Conservation (phyloP, 257 asterid species). For the Fraxinus anomala region DNA sequence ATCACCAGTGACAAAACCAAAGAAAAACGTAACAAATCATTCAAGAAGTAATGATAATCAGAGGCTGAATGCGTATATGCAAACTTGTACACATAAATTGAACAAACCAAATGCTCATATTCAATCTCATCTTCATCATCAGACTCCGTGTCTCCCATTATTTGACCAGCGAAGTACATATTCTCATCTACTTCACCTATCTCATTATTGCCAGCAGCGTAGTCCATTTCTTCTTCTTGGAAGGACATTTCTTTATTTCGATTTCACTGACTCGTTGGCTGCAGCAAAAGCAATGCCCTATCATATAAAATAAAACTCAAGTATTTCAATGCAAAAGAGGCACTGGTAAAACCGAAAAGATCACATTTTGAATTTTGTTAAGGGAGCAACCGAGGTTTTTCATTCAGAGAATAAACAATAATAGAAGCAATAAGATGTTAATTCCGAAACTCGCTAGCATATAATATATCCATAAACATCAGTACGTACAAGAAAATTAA, state of each 20-base stretch:
- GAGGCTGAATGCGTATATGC: neutral
- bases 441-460: neutral
- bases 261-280: neutral
- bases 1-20: neutral
- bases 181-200: slow-evolving; percentile 58
- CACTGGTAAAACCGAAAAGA: neutral
- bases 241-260: slow-evolving; percentile 29
- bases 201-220: slow-evolving; percentile 49
- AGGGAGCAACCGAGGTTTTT: neutral
- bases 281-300: neutral
- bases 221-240: slow-evolving; percentile 51
- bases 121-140: slow-evolving; percentile 58
- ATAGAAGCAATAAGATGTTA: neutral
- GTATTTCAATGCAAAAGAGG: neutral
- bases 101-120: slow-evolving; percentile 53
- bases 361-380: neutral
- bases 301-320: neutral
- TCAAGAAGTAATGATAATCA: neutral
- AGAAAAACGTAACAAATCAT: neutral
- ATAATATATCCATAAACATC: neutral
- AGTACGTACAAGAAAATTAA: neutral
- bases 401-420: neutral
- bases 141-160: slow-evolving; percentile 55
- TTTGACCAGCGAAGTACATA: slow-evolving; percentile 48
- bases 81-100: neutral